Evolutionary conservation across 2,329 filamentous ascomycete genomes (phyloP), one percentile per base, ranked within the genome.

Genomic region (Fusarium camptoceras): DNA sequence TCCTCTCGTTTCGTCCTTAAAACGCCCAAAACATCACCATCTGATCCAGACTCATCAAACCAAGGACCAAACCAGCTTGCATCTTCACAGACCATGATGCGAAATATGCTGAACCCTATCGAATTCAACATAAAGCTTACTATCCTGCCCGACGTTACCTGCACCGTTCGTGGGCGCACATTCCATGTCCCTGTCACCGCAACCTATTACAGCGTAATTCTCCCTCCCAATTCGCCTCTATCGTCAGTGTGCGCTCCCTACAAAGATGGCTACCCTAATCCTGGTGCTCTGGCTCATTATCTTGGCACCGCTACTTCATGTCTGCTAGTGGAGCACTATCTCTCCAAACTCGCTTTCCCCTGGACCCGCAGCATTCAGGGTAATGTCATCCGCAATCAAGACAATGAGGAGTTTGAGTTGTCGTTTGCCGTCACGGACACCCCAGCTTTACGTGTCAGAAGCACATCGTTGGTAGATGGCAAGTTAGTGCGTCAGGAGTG

Each of bases 151-250:
- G 78, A 81, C 16, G 76, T 78, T 6, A 78, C 79, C 11, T 68
- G 87, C 27, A 78, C 79, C 39, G 78, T 88, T 64, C 80, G 81
- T 37, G 81, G 82, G 44, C 81, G 81, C 25, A 85, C 85, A 1
- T 81, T 81, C 46, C 78, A 83, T 63, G 75, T 78, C 41, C 83
- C 83, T 50, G 75, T 82, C 58, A 82, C 81, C 5, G 78, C 81
- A n/a, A 84, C 83, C 3, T 80, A 82, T 64, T 86, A 83, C 75
- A 76, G 81, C 49, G 74, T 85, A 59, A 73, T 80, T n/a, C 75
- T 84, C 3, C 80, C 81, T 5, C 74, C 81, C 1, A 70, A 73
- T 8, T 78, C 78, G 22, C 73, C 75, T 30, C 75, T 87, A 3
- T 76, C 80, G 5, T 55, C 66, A 7, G 64, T 77, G 18, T 86